A percentile compares a stretch with the other conserved stretches of the same genome.
Evolutionary conservation across 495 filamentous ascomycete genomes (phyloP).

Genomic region (Margaritispora aquatica): DNA sequence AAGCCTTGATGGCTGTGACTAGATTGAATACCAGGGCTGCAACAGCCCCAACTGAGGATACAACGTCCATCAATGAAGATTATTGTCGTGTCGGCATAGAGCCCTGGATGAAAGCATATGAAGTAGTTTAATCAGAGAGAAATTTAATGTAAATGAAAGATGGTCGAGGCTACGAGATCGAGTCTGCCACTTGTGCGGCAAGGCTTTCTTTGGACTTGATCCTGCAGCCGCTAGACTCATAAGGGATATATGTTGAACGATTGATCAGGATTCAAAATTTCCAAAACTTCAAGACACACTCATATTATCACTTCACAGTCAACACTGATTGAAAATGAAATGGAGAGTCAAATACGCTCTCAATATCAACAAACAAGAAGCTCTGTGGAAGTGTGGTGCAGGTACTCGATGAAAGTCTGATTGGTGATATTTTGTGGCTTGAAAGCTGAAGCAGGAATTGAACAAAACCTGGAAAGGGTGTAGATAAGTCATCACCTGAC

Average conservation of each 20-base stretch:
- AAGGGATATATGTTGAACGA: too few species aligned
- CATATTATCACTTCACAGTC: too few species aligned
- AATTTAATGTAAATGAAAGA: neutral
- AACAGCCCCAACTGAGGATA: neutral
- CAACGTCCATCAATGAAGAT: slow-evolving; percentile 4
- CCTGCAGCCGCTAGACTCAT: too few species aligned
- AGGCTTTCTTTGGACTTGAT: too few species aligned
- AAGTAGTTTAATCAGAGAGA: neutral
- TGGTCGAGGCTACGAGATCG: neutral
- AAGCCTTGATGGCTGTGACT: slow-evolving; percentile 3
- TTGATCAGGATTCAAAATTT: too few species aligned
- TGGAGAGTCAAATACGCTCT: too few species aligned
- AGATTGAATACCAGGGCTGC: slow-evolving; percentile 10
- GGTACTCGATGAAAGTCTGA: neutral
- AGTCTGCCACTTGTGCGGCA: neutral
- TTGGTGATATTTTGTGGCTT: neutral
- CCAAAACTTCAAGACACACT: too few species aligned
- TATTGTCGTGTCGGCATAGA: too few species aligned
- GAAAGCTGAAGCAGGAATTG: neutral
- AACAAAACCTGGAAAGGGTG: neutral
- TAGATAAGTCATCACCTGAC: too few species aligned
- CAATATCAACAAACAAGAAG: neutral
- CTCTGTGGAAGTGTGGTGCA: neutral
- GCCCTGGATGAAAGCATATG: too few species aligned
- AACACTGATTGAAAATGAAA: too few species aligned